Evolutionary conservation across 78 protist genomes (phyloP), one percentile per base, ranked within the genome.

Genomic region (Dictyostelium capitatum): DNA sequence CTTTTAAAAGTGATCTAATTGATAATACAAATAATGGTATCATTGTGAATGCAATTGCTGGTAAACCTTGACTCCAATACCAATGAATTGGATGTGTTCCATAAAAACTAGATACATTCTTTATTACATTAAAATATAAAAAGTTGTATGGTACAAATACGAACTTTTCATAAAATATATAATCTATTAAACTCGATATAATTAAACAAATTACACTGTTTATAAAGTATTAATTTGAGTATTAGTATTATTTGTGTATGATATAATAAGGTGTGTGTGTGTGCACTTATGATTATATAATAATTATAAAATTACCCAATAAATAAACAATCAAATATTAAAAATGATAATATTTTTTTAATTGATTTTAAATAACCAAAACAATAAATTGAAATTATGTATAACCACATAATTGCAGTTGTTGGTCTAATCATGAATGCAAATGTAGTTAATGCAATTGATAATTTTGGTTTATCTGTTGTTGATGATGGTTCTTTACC

Each of bases 1-100:
- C 20, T 17, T 23, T 53, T 56, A 9, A 85, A 20, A 85, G 23
- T 11, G 48, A 7, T 17, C 20, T 41, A 3, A 25, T n/a, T n/a
- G 70, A 62, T 12, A 74, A 46, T 25, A 85, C 2, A 30, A 85
- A 72, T 3, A 85, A 28, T 43, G 77, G 77, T 37, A 85, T 28
- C 7, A 46, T 25, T 64, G 95, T 80, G 19, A n/a, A 80, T 41
- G 64, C 82, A 20, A 90, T 67, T 0, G 82, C 67, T 43, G 98
- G 95, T 43, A 83, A 50, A 10, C 89, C 98, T 48, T 83, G 81
- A 10, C 89, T 51, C 23, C 74, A 67, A 93, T 95, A 96, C 98
- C 98, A 97, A 72, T 82, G 92, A 92, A 95, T 92, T 30, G 97
- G 96, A 83, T 97, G 98, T 0, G 96, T 92, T 8, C 98, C 98